Evolutionary conservation across 331 rosid genomes (phyloP).

Genomic region (Stylosanthes scabra): DNA sequence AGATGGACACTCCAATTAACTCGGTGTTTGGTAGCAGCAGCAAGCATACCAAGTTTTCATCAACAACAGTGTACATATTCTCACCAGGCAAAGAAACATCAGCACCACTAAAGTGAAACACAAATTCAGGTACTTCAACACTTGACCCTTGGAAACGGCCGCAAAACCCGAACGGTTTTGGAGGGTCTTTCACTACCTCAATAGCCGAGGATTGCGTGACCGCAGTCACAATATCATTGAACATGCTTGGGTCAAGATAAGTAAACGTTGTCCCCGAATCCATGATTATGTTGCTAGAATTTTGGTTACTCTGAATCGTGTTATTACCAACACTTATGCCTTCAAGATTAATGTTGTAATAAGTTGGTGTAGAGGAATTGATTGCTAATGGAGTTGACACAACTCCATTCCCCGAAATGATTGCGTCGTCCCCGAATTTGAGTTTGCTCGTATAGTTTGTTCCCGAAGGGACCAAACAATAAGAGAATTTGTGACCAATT

Average conservation of each 20-base stretch:
- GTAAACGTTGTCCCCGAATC: conserved; percentile 37
- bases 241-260: not conserved
- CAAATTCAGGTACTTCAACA: not conserved
- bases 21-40: not conserved
- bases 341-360: conserved; percentile 35
- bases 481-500: conserved; percentile 6
- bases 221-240: not conserved
- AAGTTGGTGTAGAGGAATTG: not conserved
- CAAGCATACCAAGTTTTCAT: not conserved
- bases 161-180: not conserved
- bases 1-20: not conserved
- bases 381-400: conserved; percentile 28
- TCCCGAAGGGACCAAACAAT: not conserved
- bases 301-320: not conserved
- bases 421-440: conserved; percentile 1
- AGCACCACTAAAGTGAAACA: conserved; percentile 37
- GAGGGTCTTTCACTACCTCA: not conserved
- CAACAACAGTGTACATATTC: not conserved
- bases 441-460: not conserved
- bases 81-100: not conserved
- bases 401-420: not conserved
- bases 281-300: conserved; percentile 24
- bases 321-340: conserved; percentile 25
- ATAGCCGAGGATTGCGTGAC: not conserved
- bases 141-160: too few relatives aligned